phyloP scores from a whole-genome alignment of 192 early-diverging fungal genomes.

The Diversispora eburnea region DNA sequence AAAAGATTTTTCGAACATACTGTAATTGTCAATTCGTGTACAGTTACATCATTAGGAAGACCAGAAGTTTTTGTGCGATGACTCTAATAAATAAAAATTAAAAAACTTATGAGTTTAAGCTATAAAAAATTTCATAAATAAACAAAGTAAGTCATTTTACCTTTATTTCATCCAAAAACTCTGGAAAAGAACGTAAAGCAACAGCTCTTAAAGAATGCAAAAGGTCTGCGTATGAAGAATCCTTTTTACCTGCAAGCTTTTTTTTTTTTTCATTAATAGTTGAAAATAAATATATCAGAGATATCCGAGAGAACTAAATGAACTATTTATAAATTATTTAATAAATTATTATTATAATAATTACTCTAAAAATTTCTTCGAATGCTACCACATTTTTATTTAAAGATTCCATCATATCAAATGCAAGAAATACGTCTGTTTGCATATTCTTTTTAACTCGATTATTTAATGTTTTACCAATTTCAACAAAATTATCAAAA shows the following conservation, averaged over 20 bases:
- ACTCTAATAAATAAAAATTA: not conserved
- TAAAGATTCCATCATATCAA: conserved; percentile 61
- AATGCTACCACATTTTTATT: conserved; percentile 36
- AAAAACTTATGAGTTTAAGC: not conserved
- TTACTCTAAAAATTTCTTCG: conserved; percentile 46
- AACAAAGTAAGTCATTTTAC: conserved; percentile 34
- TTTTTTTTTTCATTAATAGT: conserved; percentile 14
- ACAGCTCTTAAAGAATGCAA: conserved; percentile 46
- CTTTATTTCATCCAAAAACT: conserved; percentile 69
- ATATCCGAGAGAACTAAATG: not conserved
- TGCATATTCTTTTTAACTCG: conserved; percentile 48
- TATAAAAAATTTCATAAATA: not conserved
- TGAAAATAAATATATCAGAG: not conserved
- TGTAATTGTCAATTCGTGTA: conserved; percentile 77
- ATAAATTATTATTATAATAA: conserved; percentile 19
- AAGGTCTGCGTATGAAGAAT: conserved; percentile 44
- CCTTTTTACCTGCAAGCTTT: conserved; percentile 42
- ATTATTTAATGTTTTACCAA: conserved; percentile 51
- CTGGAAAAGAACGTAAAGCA: conserved; percentile 56
- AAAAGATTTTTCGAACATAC: conserved; percentile 40
- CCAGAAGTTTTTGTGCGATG: conserved; percentile 1
- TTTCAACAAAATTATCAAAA: conserved; percentile 47
- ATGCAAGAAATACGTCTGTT: conserved; percentile 62
- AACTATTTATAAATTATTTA: not conserved
- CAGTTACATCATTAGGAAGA: conserved; percentile 74